A percentile compares a stretch with the other conserved stretches of the same genome.
Evolutionary conservation across 208 protist species (phyloP).

Genomic region (Acanthamoeba castellanii): DNA sequence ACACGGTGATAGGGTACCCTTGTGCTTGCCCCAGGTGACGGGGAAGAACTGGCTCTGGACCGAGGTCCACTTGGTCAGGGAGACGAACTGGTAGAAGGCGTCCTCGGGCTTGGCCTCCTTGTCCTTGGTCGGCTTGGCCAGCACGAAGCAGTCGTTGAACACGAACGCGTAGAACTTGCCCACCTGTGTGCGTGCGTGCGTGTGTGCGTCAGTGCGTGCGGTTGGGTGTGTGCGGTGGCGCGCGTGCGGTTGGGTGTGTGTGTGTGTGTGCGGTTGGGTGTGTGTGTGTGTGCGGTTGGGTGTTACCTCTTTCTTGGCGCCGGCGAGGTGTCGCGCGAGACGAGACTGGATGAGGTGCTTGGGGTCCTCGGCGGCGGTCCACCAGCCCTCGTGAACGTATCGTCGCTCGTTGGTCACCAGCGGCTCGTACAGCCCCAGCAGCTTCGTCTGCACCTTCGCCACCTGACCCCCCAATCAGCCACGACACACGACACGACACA

Average conservation of each 20-base stretch:
- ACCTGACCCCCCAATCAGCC: background rate
- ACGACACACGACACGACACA: background rate
- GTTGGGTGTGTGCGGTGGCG: background rate
- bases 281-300: too few species aligned
- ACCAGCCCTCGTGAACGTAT: conserved; percentile 38
- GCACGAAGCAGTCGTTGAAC: conserved; percentile 55
- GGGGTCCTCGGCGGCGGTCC: conserved; percentile 25
- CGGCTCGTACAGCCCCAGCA: conserved; percentile 23
- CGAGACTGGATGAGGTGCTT: conserved; percentile 27
- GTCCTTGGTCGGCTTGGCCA: conserved; percentile 24
- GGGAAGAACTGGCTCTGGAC: conserved; percentile 52
- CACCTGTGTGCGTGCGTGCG: background rate
- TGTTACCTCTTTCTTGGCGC: background rate
- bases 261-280: background rate
- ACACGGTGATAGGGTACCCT: background rate
- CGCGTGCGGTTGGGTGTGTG: background rate
- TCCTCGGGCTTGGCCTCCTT: conserved; percentile 8
- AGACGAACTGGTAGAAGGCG: conserved; percentile 39
- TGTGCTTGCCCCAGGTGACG: conserved; percentile 26
- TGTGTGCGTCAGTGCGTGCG: background rate
- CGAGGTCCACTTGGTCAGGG: conserved; percentile 25
- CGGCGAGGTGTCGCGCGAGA: background rate
- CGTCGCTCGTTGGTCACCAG: conserved; percentile 18
- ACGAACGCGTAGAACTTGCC: conserved; percentile 37
- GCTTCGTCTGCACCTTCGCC: conserved; percentile 37